Evolutionary conservation across 2,329 filamentous ascomycete species (phyloP), one percentile per base, ranked within the genome.

Genomic region (Nemania sp.): DNA sequence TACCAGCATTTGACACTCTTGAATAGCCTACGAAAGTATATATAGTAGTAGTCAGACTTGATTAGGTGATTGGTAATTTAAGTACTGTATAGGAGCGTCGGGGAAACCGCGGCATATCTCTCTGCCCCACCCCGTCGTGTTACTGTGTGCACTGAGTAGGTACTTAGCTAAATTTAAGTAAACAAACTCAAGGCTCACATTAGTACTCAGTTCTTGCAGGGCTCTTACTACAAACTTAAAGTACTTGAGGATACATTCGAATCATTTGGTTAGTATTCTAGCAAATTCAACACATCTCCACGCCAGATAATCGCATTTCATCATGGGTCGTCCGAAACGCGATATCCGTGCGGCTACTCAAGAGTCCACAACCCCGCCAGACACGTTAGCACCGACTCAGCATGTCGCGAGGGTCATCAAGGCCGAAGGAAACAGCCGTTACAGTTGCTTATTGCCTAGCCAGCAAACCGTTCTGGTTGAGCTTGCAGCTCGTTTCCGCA

Each of bases 361-460:
- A 77, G 91, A 93, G 79, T 85, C 88, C 1, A 83, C 84, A 43
- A 88, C 85, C 1, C 89, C 90, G 11, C 88, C 89, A 1, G 82
- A 83, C 54, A 76, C 79, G 85, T 90, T 83, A 78, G 89, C 81
- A 79, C 83, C 78, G 79, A 91, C 77, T 83, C 94, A 83, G 76
- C 84, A 85, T 59, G 88, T 99, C 67, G 93, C 92, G 20, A 92
- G 90, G 65, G 90, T 98, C 66, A 82, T 92, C 76, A 92, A 93
- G 79, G 92, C 92, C 51, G 91, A 94, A 73, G 95, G 95, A 73
- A 97, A 97, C 82, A 97, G 92, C 79, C 85, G 97, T 49, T 98
- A 97, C 84, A 87, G 88, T 51, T 93, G 95, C 77, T 86, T 90
- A 77, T 83, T 94, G 32, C 89, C 94, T 26, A 85, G 86, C 73